These are phyloP conservation scores for Parafenestella ontariensis DNA, from an alignment of 2,329 filamentous ascomycete species.

Conservation along the genomic window DNA sequence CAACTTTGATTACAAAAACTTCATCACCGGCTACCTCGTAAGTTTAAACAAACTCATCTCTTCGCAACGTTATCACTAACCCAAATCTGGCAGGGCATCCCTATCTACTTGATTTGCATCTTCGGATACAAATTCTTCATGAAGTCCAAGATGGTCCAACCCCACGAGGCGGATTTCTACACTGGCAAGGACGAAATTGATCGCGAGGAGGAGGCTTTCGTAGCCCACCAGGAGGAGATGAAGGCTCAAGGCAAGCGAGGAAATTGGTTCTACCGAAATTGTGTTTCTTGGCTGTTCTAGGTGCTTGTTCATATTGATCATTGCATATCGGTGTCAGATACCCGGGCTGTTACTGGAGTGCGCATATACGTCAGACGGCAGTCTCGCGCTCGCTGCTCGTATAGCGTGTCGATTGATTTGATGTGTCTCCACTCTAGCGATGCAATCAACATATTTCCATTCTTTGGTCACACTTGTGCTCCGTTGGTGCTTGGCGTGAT, in stretches of 20 bases:
- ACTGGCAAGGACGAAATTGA: slow-evolving; percentile 77
- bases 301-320: neutral
- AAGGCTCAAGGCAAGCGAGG: slow-evolving; percentile 45
- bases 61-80: slow-evolving; percentile 2
- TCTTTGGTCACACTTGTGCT: neutral
- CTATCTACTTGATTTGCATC: slow-evolving; percentile 72
- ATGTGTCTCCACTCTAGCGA: neutral
- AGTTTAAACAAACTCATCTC: slow-evolving; percentile 1
- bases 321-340: slow-evolving; percentile 1
- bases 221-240: slow-evolving; percentile 61
- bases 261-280: slow-evolving; percentile 64
- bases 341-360: neutral
- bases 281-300: slow-evolving; percentile 69
- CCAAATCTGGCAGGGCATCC: slow-evolving; percentile 71
- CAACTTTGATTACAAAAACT: slow-evolving; percentile 75
- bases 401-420: neutral
- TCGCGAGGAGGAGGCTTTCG: slow-evolving; percentile 73
- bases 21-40: slow-evolving; percentile 73
- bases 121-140: slow-evolving; percentile 58
- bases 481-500: neutral
- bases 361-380: neutral
- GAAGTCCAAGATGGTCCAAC: slow-evolving; percentile 52
- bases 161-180: slow-evolving; percentile 71
- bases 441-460: neutral
- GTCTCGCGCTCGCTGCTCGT: neutral